Base-by-base conservation (phyloP, 2,329 filamentous ascomycete species). In the Corinectria fuckeliana region DNA sequence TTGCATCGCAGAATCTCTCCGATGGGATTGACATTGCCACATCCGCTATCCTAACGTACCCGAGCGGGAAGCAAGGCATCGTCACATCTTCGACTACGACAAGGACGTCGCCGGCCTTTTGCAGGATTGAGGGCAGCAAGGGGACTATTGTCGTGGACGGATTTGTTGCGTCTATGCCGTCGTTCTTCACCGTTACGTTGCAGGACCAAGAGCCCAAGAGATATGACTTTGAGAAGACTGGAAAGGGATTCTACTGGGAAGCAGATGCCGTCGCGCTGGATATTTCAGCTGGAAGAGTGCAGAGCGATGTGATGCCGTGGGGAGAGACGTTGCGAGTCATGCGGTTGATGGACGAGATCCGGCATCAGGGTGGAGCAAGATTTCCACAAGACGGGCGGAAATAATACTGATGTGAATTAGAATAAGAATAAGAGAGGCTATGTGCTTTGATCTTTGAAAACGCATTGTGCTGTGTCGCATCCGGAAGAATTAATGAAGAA, bases 241-340 rank as follows among this genome's bases (percentile, higher is more conserved):
- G 75, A 0, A 68, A 69, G 28, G 79, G 76, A 0, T 81, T 80
- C 53, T 78, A 72, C 68, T 82, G 70, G 69, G 81, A 84, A 62
- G 78, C 78, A 3, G 79, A 81, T 58, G 74, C 75, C 0, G 76
- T 77, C 5, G 80, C 80, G 0, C 45, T 74, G 5, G 77, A 80
- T 59, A 72, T 81, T 38, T 70, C 72, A 2, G 73, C 74, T 3
- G 76, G 76, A 0, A 74, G 66, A 47, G 70, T 67, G 5, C 69
- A 82, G 62, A 81, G 74, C 51, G 66, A 67, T 0, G 69, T 76
- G 3, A 79, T 83, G 76, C 79, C 80, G 0, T 81, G 77, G 77
- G 66, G 71, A 0, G 80, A 82, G 69, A 82, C 80, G 0, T 54
- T 83, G 10, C 72, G 77, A 0, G 73, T 82, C 0, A 71, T 83